Percentiles rank a stretch among this genome's conserved stretches.
Conservation (phyloP, 2,329 filamentous ascomycete genomes). For the Penicillium sp. region DNA sequence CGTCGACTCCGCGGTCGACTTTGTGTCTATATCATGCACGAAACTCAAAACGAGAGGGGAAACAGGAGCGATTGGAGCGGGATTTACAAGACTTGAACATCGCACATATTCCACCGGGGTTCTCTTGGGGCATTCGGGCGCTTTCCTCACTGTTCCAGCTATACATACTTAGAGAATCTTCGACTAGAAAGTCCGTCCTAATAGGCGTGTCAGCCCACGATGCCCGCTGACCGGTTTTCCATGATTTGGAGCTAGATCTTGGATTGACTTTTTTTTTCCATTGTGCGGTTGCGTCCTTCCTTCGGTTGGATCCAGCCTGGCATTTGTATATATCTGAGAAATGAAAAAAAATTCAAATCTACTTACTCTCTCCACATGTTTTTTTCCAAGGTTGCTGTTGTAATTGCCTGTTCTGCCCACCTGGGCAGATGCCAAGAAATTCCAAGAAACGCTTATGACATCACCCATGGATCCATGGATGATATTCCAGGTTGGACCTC, state of each 20-base stretch:
- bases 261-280: constrained; percentile 6
- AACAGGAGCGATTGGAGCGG: neutral
- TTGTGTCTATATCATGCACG: constrained; percentile 1
- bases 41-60: neutral
- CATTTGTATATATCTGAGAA: constrained; percentile 19
- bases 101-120: constrained; percentile 7
- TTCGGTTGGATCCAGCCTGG: constrained; percentile 2
- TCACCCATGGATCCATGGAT: no score
- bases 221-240: neutral
- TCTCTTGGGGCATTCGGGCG: constrained; percentile 8
- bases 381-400: no score
- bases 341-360: constrained; percentile 17
- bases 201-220: constrained; percentile 15
- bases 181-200: constrained; percentile 21
- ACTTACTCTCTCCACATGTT: no score
- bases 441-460: no score
- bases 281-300: neutral
- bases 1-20: neutral
- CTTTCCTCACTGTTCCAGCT: constrained; percentile 13
- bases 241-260: constrained; percentile 9
- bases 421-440: no score
- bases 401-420: no score
- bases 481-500: no score
- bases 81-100: constrained; percentile 3
- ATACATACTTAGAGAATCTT: constrained; percentile 25